phyloP scores from a whole-genome alignment of 768 basidiomycete genomes.

The Russula lepida region DNA sequence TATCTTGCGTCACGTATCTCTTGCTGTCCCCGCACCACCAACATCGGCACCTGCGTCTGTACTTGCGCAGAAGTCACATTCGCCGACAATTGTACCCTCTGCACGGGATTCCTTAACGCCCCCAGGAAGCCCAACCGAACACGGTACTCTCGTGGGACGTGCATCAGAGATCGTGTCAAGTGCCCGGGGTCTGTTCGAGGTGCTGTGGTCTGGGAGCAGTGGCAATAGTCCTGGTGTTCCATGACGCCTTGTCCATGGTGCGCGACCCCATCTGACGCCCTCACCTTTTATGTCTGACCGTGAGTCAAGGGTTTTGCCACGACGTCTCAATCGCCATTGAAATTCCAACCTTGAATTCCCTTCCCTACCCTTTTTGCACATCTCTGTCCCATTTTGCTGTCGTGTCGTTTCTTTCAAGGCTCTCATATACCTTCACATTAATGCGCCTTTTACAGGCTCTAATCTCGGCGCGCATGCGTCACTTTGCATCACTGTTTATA shows the following conservation, averaged over 20 bases:
- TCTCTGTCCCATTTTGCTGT: conserved; percentile 7
- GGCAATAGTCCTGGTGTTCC: conserved; percentile 18
- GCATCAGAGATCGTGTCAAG: conserved; percentile 75
- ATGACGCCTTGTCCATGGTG: not conserved
- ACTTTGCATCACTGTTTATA: conserved; percentile 15
- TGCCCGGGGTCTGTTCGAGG: conserved; percentile 69
- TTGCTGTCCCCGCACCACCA: conserved; percentile 1
- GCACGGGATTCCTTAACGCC: conserved; percentile 26
- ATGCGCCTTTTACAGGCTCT: conserved; percentile 2
- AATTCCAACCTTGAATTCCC: not conserved
- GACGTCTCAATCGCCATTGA: not conserved
- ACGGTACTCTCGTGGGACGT: conserved; percentile 41
- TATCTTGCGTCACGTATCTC: conserved; percentile 12
- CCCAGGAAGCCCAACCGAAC: conserved; percentile 17
- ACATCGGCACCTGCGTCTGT: conserved; percentile 12
- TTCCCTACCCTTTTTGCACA: conserved; percentile 1
- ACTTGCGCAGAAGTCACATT: conserved; percentile 4
- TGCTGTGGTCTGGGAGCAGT: conserved; percentile 38
- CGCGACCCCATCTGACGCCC: not conserved
- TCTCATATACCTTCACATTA: conserved; percentile 19
- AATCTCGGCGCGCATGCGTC: conserved; percentile 8
- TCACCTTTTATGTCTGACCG: not conserved
- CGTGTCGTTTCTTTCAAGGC: not conserved
- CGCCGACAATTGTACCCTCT: conserved; percentile 6
- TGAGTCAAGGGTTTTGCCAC: not conserved